These are phyloP conservation scores for Spathaspora arborariae DNA, from an alignment of 805 yeast genomes.

Conservation along the genomic window DNA sequence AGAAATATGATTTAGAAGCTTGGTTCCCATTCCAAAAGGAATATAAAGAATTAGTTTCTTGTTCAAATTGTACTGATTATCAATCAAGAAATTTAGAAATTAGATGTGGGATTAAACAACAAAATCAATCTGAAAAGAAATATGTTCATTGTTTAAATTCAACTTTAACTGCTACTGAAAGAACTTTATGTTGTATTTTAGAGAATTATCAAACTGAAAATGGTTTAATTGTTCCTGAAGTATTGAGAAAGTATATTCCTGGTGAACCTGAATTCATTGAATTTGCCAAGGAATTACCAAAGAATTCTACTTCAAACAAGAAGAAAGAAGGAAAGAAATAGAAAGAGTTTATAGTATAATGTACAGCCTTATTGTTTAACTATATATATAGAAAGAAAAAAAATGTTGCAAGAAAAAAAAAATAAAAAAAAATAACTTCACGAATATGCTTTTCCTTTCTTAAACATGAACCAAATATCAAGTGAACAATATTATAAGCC, in stretches of 20 bases:
- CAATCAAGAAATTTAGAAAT: constrained; percentile 98
- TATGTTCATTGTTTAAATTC: constrained; percentile 98
- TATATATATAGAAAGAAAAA: too few relatives aligned
- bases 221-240: constrained; percentile 91
- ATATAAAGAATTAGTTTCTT: constrained; percentile 95
- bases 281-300: constrained; percentile 84
- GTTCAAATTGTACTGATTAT: constrained; percentile 99
- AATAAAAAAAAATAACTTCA: too few relatives aligned
- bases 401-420: not conserved
- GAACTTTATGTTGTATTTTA: constrained; percentile 94
- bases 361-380: too few relatives aligned
- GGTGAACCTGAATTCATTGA: constrained; percentile 98
- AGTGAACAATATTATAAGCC: not conserved
- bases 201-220: constrained; percentile 98
- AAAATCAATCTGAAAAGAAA: constrained; percentile 92
- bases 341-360: not conserved
- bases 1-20: constrained; percentile 97
- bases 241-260: constrained; percentile 91
- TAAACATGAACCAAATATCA: not conserved
- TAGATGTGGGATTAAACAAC: constrained; percentile 96
- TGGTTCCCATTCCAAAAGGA: constrained; percentile 99
- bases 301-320: constrained; percentile 84
- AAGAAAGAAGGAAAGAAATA: constrained; percentile 23
- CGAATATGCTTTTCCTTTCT: too few relatives aligned
- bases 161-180: constrained; percentile 95